Percentiles rank a stretch among this genome's conserved stretches.
Conservation (phyloP, 306 rosid genomes). For the Ammopiptanthus mongolicus region DNA sequence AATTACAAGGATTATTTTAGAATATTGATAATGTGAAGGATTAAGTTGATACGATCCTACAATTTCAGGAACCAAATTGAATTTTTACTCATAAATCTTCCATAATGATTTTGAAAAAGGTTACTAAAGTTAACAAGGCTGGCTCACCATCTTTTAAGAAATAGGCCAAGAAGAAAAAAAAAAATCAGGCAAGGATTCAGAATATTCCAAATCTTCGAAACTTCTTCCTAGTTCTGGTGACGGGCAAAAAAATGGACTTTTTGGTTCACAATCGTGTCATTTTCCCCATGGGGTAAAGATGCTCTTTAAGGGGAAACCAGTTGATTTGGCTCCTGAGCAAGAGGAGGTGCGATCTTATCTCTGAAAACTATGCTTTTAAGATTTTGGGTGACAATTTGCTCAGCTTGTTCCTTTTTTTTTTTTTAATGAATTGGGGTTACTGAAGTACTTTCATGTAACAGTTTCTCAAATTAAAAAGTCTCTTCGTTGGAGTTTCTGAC, state of each 20-base stretch:
- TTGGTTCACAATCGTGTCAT: constrained; percentile 93
- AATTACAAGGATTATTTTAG: no score
- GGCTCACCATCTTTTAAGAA: constrained; percentile 31
- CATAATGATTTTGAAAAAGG: constrained; percentile 17
- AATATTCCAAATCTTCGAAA: constrained; percentile 74
- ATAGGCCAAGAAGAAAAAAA: constrained; percentile 30
- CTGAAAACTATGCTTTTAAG: background rate
- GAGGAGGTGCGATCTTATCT: constrained; percentile 68
- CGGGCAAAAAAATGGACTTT: constrained; percentile 94
- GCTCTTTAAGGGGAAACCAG: constrained; percentile 72
- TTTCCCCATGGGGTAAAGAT: constrained; percentile 81
- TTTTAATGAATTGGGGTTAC: background rate
- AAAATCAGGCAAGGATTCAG: constrained; percentile 41
- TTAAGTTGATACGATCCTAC: no score
- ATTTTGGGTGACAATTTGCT: background rate
- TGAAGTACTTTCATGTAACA: background rate
- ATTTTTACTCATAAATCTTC: no score
- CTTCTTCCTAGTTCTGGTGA: constrained; percentile 82
- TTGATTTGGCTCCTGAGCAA: constrained; percentile 75
- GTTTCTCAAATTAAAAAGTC: background rate
- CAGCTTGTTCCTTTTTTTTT: background rate
- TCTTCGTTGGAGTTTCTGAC: background rate
- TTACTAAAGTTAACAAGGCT: constrained; percentile 36
- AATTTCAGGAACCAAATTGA: no score
- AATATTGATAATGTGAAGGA: no score